Base-by-base conservation (phyloP, 371 early-diverging fungal species). In the Actinomortierella wolfii region DNA sequence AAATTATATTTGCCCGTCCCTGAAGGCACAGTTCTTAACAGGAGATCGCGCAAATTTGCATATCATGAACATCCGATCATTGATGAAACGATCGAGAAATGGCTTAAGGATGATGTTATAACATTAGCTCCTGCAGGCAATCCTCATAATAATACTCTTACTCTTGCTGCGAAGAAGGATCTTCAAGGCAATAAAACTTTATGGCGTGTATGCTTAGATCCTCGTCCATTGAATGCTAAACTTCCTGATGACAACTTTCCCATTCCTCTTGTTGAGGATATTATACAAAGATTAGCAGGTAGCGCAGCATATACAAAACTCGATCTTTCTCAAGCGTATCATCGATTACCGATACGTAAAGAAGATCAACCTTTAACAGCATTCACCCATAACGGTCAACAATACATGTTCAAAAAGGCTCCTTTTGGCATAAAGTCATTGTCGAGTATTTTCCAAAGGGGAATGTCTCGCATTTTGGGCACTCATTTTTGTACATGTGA, bases 361-460 rank as follows among this genome's bases (percentile, higher is more conserved):
- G 53, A 61, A 4, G 63, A 76, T 34, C 55, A 24, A 43, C 59
- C 49, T 1, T 56, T 54, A 2, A 57, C 62, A 28, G 66, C 63
- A 0, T 76, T 69, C 45, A 70, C 59, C 7, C 45, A 62, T 43
- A 28, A 41, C 2, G 50, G 59, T 13, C 53, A 40, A 24, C 66
- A 76, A 26, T 80, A 74, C 42, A 59, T 51, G 40, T 77, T 76
- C 50, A 9, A 40, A 41, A 55, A 49, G 0, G 57, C 59, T 3
- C 73, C 74, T 2, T 76, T 76, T 56, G 73, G 76, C 1, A 17
- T 79, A 2, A 76, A 76, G 48, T 60, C 51, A 0, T 13, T 80
- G 0, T 69, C 68, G 0, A 57, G 68, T 0, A 34, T 65, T 2
- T 77, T 67, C 41, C 73, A 68, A 44, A 21, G 64, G 3, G 67